Evolutionary conservation across 345 rosid species (phyloP).

Genomic region (Syzygium aqueum): DNA sequence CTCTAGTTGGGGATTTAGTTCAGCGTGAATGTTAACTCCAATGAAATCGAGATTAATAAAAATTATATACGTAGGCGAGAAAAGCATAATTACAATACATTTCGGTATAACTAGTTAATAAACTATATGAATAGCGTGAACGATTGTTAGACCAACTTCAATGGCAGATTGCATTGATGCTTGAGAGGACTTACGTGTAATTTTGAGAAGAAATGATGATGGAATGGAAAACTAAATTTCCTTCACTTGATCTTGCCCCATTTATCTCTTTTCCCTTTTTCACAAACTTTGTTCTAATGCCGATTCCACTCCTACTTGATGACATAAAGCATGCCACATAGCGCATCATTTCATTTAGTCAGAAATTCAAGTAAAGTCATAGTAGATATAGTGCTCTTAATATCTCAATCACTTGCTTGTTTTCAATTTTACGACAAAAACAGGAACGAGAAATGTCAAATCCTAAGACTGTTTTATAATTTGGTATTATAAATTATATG

Average conservation of each 20-base stretch:
- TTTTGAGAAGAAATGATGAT: neutral
- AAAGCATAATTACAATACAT: neutral
- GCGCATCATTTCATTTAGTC: neutral
- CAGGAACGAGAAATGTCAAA: neutral
- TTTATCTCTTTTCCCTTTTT: neutral
- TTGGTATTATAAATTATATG: neutral
- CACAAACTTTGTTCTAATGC: neutral
- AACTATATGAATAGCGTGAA: neutral
- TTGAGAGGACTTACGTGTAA: neutral
- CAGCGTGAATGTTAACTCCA: neutral
- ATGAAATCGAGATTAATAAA: neutral
- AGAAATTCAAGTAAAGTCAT: neutral
- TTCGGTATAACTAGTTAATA: neutral
- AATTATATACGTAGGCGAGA: neutral
- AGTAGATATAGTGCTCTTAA: neutral
- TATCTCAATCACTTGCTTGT: rapidly evolving
- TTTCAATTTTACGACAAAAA: neutral
- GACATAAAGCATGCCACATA: neutral
- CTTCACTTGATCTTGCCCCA: neutral
- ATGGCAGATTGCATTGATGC: neutral
- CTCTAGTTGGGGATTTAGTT: neutral
- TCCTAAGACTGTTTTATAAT: neutral
- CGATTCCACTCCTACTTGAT: neutral
- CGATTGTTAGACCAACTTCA: neutral
- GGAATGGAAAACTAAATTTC: neutral